Percentiles rank a stretch among this genome's conserved stretches.
Evolutionary conservation across 371 early-diverging fungal species (phyloP).

Genomic region (Blyttiomyces sp.): DNA sequence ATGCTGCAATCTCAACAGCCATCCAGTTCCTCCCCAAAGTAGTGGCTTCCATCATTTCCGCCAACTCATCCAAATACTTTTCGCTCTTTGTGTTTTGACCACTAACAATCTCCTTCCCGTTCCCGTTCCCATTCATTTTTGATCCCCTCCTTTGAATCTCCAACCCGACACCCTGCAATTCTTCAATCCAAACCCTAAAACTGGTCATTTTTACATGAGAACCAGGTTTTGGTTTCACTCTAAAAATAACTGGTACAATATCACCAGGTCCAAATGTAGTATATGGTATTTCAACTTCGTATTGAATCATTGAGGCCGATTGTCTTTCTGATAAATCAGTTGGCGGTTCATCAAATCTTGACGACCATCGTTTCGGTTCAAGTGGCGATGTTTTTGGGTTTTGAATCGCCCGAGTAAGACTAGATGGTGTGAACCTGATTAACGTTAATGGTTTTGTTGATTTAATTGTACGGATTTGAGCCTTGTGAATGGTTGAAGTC

Average conservation of each 20-base stretch:
- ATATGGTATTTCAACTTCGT: neutral
- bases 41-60: conserved; percentile 11
- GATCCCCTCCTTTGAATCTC: neutral
- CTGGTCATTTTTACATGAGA: conserved; percentile 2
- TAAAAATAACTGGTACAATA: conserved; percentile 6
- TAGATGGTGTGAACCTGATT: too few relatives aligned
- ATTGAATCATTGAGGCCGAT: too few relatives aligned
- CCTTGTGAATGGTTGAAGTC: too few relatives aligned
- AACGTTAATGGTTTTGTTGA: too few relatives aligned
- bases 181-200: conserved; percentile 17
- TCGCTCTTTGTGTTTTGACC: neutral
- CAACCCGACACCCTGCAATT: conserved; percentile 28
- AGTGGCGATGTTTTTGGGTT: too few relatives aligned
- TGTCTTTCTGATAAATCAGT: too few relatives aligned
- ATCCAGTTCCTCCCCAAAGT: conserved; percentile 21
- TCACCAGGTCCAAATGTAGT: conserved; percentile 19
- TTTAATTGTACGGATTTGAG: too few relatives aligned
- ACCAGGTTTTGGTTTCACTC: conserved; percentile 3
- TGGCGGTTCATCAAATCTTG: too few relatives aligned
- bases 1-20: conserved; percentile 7
- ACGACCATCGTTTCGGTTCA: too few relatives aligned
- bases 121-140: neutral
- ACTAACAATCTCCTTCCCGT: neutral
- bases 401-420: too few relatives aligned
- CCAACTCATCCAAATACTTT: neutral